Evolutionary conservation across 768 basidiomycete species (phyloP).

Genomic region (Tubosaeta sp.): DNA sequence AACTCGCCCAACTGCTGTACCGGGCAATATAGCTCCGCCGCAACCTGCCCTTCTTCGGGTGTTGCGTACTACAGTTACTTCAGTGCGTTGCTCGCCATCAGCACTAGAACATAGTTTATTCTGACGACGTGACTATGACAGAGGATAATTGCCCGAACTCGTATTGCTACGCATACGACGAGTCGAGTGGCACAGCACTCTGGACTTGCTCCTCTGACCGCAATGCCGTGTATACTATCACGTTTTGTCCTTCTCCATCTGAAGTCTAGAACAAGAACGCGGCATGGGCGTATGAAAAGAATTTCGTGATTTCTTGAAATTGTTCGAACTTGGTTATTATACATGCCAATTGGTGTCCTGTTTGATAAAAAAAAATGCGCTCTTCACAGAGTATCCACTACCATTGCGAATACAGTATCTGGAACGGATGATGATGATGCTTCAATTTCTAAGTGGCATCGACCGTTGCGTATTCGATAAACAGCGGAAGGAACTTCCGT

Average conservation of each 20-base stretch:
- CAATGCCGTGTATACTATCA: slow-evolving; percentile 42
- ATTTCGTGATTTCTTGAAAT: background rate
- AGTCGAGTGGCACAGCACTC: slow-evolving; percentile 41
- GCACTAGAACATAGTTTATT: background rate
- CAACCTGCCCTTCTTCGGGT: slow-evolving; percentile 51
- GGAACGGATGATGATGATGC: too few relatives aligned
- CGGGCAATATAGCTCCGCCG: slow-evolving; percentile 47
- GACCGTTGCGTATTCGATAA: too few relatives aligned
- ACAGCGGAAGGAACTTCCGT: too few relatives aligned
- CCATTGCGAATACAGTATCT: too few relatives aligned
- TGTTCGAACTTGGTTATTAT: background rate
- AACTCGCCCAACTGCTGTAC: slow-evolving; percentile 66
- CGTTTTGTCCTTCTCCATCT: slow-evolving; percentile 37
- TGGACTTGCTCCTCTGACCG: slow-evolving; percentile 37
- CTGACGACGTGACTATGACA: slow-evolving; percentile 15
- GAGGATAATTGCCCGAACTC: slow-evolving; percentile 42
- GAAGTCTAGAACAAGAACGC: background rate
- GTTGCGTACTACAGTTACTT: slow-evolving; percentile 43
- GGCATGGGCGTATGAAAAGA: background rate
- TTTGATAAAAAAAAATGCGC: background rate
- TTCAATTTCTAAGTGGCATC: too few relatives aligned
- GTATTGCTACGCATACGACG: slow-evolving; percentile 52
- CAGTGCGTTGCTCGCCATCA: slow-evolving; percentile 29
- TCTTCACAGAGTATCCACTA: too few relatives aligned
- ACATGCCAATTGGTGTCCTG: background rate